Base-by-base conservation (phyloP, 2,329 filamentous ascomycete genomes). In the Fusarium clavum region DNA sequence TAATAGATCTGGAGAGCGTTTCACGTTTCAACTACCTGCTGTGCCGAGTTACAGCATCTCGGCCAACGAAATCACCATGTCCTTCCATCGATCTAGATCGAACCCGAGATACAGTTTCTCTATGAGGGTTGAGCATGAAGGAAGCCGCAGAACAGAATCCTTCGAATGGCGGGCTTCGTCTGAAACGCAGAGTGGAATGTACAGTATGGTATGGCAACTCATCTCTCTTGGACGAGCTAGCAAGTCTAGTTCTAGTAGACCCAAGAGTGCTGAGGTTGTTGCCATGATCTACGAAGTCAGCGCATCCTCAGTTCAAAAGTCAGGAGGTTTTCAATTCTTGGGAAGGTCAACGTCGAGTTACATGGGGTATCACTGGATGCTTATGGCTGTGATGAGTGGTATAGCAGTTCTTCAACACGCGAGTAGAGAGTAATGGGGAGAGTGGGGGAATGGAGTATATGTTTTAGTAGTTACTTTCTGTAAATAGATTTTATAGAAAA, bases 101-200 rank as follows among this genome's bases (percentile, higher is more conserved):
- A 61, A 41, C 4, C 44, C 44, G 1, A 46, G 67, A 8, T 72
- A 60, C 10, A 22, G 8, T 3, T 73, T 73, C 47, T 63, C 55
- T 1, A 61, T 73, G 56, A 57, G 43, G 12, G 66, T 73, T 1
- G 61, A 63, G 4, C 25, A 57, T 0, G 66, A 62, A 2, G 48
- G 24, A 1, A 43, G 29, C 24, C 38, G 48, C 2, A 40, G 58
- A 8, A 59, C 57, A 13, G 66, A 72, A 27, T 45, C 47, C 0
- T 72, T 72, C 1, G 69, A 72, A 11, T 72, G 70, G 70, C 47
- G 54, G 0, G n/a, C 29, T 3, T 64, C 70, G 2, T 34, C 61
- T 8, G 57, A 56, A 49, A 49, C 61, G 11, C 61, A 59, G 12
- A 65, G 20, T 16, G 13, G 29, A 10, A 22, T 48, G 13, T 65